A percentile compares a stretch with the other conserved stretches of the same genome.
phyloP scores from a whole-genome alignment of 352 stramenopile genomes.

The Blastocystis hominis region DNA sequence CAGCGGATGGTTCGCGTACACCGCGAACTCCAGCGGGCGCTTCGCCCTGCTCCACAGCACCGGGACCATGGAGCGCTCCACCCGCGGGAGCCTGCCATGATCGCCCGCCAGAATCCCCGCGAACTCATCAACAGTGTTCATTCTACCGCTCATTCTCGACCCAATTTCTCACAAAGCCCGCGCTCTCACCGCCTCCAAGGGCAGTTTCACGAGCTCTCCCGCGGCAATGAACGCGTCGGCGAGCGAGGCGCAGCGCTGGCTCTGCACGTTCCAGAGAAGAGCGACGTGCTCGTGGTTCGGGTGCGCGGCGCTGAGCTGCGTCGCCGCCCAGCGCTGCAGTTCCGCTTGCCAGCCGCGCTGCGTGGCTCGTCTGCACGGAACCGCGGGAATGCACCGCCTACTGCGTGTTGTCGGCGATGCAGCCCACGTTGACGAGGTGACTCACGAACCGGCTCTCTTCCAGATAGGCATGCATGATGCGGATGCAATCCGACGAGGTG shows the following conservation, averaged over 20 bases:
- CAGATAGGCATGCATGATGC: neutral
- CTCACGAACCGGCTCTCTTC: neutral
- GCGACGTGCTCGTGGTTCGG: neutral
- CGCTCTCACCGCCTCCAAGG: neutral
- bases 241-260: neutral
- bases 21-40: neutral
- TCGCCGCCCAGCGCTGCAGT: neutral
- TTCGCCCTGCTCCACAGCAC: neutral
- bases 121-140: neutral
- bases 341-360: neutral
- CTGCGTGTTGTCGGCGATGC: neutral
- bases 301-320: neutral
- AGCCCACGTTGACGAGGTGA: neutral
- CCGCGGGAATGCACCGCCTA: neutral
- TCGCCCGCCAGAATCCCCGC: neutral
- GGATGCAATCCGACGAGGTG: neutral
- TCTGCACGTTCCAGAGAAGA: neutral
- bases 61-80: neutral
- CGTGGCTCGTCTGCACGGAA: neutral
- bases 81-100: neutral
- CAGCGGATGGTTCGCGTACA: neutral
- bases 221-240: neutral
- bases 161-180: too few species aligned
- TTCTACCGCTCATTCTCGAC: neutral
- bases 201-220: neutral